These are phyloP conservation scores for Filobasidium uniguttulatum DNA, from an alignment of 1,284 basidiomycete species.

Conservation along the genomic window DNA sequence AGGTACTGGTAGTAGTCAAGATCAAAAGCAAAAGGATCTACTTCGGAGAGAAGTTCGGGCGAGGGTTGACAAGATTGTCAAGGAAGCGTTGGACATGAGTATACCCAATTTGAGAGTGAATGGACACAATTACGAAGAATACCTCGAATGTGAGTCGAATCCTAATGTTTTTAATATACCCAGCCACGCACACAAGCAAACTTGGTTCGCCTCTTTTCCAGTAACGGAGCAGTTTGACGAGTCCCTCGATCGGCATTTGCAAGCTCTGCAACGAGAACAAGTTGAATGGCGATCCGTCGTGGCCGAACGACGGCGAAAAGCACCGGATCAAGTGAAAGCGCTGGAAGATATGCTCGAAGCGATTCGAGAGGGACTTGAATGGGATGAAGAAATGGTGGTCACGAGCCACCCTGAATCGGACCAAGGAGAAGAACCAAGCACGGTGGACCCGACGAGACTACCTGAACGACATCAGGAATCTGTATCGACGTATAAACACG, in stretches of 20 bases:
- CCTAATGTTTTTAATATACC: neutral
- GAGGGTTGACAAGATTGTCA: slow-evolving; percentile 24
- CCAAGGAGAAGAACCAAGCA: slow-evolving; percentile 15
- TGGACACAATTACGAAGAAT: slow-evolving; percentile 57
- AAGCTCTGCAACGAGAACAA: slow-evolving; percentile 52
- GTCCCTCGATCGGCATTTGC: slow-evolving; percentile 55
- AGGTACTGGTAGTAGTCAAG: no score
- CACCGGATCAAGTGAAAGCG: slow-evolving; percentile 9
- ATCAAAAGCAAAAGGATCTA: slow-evolving; percentile 21
- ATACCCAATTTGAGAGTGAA: slow-evolving; percentile 62
- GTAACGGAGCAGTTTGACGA: slow-evolving; percentile 68
- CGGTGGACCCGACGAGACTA: no score
- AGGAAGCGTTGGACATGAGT: slow-evolving; percentile 47
- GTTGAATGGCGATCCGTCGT: slow-evolving; percentile 54
- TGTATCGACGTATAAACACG: slow-evolving; percentile 21
- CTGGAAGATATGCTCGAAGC: slow-evolving; percentile 39
- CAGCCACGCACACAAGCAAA: neutral
- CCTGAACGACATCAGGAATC: slow-evolving; percentile 27
- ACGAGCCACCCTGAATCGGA: slow-evolving; percentile 21
- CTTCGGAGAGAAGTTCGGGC: slow-evolving; percentile 27
- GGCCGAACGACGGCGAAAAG: slow-evolving; percentile 47
- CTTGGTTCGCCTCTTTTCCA: slow-evolving; percentile 21
- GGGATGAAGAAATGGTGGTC: slow-evolving; percentile 26
- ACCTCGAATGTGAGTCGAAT: slow-evolving; percentile 38
- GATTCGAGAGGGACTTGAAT: slow-evolving; percentile 40